These are phyloP conservation scores for Phoenix dactylifera DNA, from an alignment of 176 grass and related monocot genomes.

Conservation along the genomic window DNA sequence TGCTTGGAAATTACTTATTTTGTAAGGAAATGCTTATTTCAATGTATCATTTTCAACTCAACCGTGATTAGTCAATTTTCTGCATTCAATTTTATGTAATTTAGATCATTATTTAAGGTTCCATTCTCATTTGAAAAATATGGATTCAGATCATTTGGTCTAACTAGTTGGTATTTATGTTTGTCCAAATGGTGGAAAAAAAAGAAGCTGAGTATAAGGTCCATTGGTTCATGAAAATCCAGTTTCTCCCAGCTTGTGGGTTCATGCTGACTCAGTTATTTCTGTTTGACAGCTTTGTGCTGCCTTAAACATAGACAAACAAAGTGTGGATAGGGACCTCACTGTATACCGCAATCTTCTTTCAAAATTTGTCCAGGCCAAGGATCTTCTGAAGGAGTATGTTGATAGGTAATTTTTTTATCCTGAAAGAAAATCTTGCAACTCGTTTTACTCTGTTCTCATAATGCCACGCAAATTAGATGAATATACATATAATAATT, in stretches of 20 bases:
- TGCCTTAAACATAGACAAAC: slow-evolving; percentile 77
- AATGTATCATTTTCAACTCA: too few species aligned
- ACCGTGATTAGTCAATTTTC: too few species aligned
- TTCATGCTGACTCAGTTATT: slow-evolving; percentile 23
- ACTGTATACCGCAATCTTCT: slow-evolving; percentile 92
- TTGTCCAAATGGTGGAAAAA: neutral
- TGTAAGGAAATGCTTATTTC: too few species aligned
- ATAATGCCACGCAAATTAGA: too few species aligned
- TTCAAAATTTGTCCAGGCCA: slow-evolving; percentile 92
- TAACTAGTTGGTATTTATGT: too few species aligned
- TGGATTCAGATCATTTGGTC: too few species aligned
- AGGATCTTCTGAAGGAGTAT: slow-evolving; percentile 99
- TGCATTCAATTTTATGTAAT: too few species aligned
- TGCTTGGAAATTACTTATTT: too few species aligned
- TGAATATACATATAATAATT: too few species aligned
- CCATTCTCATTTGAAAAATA: too few species aligned
- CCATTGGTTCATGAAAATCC: neutral
- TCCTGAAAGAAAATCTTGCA: neutral
- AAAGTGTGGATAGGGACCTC: slow-evolving; percentile 88
- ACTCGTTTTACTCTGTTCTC: too few species aligned
- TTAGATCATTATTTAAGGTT: too few species aligned
- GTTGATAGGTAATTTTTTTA: slow-evolving; percentile 2
- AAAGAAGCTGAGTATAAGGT: neutral
- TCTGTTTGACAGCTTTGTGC: slow-evolving; percentile 53
- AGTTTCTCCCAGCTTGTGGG: neutral